Evolutionary conservation across 2,329 filamentous ascomycete species (phyloP), one percentile per base, ranked within the genome.

Genomic region (Ramularia collo-cygni): DNA sequence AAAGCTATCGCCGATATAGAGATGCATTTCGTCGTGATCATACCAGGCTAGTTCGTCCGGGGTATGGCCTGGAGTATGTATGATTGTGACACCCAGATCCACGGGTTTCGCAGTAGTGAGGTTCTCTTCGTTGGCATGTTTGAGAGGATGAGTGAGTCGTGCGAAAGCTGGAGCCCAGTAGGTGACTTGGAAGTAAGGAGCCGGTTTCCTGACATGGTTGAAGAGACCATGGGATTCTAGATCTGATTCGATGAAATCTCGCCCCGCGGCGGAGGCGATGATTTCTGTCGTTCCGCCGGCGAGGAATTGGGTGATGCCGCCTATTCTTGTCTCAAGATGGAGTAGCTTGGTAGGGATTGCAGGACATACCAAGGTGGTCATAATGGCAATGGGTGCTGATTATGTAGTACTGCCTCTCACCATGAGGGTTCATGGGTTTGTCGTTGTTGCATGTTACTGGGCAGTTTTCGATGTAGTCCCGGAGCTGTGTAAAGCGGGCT

Each of bases 341-440:
- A 10, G 21, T 6, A 6, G 21, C 10, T 6, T 6, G 10, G 21
- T 24, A 10, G 21, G 21, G 21, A 6, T 6, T 6, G 21, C 6
- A 10, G 10, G 10, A 10, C 21, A 6, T 24, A 24, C 21, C 57
- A 47, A 53, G 52, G 21, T 60, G 55, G 42, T 72, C 69, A 46
- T 64, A 71, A 42, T 72, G 69, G 46, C 69, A 72, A 46, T 72
- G 69, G 1, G 64, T 65, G 47, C 62, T 64, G 32, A 72, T 61
- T 12, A 71, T 61, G 6, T 64, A 47, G 44, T 72, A 72, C 19
- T 38, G 28, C 1, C 56, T 33, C 7, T 44, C 37, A 13, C 50
- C 56, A 3, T 40, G 40, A 3, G 59, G 57, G 34, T 71, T 71
- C 4, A 72, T 51, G 5, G 61, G 60, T 35, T 48, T 34, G 31